Conservation (phyloP, 2,329 filamentous ascomycete species). For the Onygenales sp. region DNA sequence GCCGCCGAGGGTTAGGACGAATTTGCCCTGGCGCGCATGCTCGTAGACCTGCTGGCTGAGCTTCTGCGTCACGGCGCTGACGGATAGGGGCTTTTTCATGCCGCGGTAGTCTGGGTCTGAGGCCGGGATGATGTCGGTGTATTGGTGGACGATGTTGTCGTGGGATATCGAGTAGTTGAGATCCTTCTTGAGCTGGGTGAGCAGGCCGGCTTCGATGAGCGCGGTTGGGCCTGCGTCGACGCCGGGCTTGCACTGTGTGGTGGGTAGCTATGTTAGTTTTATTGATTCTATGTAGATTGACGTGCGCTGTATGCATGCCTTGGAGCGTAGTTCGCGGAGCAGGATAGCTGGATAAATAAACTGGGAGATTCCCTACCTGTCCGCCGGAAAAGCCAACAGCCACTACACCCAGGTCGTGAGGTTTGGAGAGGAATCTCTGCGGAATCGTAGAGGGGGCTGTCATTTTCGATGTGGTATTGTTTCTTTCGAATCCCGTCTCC, state of each 20-base stretch:
- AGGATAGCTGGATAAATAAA: neutral
- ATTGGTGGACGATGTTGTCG: constrained; percentile 72
- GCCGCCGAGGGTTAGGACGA: constrained; percentile 87
- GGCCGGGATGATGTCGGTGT: constrained; percentile 61
- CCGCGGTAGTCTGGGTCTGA: constrained; percentile 69
- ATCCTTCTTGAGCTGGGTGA: constrained; percentile 72
- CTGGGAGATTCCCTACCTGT: constrained; percentile 53
- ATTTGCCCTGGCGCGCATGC: constrained; percentile 71
- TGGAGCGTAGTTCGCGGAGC: neutral
- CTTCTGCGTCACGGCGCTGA: constrained; percentile 72
- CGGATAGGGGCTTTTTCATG: constrained; percentile 89
- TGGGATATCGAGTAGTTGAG: constrained; percentile 82
- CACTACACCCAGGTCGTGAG: constrained; percentile 77
- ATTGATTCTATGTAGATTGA: constrained; percentile 4
- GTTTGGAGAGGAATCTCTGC: constrained; percentile 69
- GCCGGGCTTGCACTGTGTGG: constrained; percentile 67
- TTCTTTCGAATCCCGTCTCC: neutral
- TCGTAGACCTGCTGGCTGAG: constrained; percentile 79
- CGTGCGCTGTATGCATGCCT: no score
- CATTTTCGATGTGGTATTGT: constrained; percentile 25
- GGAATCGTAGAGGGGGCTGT: constrained; percentile 49
- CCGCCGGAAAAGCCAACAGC: constrained; percentile 95
- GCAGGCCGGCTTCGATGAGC: constrained; percentile 78
- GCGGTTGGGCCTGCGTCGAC: constrained; percentile 86
- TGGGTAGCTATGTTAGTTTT: neutral